Base-by-base conservation (phyloP, 2,329 filamentous ascomycete species). In the Neoscytalidium dimidiatum region DNA sequence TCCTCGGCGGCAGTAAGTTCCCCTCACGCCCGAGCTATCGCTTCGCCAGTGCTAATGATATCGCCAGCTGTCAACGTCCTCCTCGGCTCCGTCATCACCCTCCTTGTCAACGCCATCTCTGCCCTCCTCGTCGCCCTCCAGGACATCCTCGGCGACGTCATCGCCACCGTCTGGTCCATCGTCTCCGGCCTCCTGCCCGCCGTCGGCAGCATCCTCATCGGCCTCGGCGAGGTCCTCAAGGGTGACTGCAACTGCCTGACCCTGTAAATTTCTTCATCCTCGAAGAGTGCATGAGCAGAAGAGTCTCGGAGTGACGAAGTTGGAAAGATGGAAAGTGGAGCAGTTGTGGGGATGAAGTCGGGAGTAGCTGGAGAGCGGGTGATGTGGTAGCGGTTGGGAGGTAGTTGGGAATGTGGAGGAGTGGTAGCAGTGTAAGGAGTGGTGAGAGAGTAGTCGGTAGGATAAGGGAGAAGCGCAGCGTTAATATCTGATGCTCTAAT, bases 171-270 rank as follows among this genome's bases (percentile, higher is more conserved):
- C 53, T 58, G 52, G 52, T 38, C 46, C 53, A 49, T 66, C 41
- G 49, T 66, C 53, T 51, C 52, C 26, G 33, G 33, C 56, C 33
- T 66, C 38, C 46, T 66, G 26, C 53, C 62, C 56, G 49, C 46
- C 46, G 65, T 66, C 49, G 65, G 65, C 28, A 56, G 62, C 49
- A 21, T 66, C 62, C 65, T 66, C 35, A 33, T 61, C 56, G 65
- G 65, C 49, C 65, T 66, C 29, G 65, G 65, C 28, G 62, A 64
- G 19, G 33, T 66, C 65, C 61, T 66, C 64, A 51, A 52, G 41
- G 64, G 57, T 35, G 64, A 65, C 43, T 61, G 64, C 56, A 17
- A n/a, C 64, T 61, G 56, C 64, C 21, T 58, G 19, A n/a, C 23
- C 52, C 46, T 53, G 33, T 64, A 64, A 64, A 64, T 64, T 21